Evolutionary conservation across 805 yeast genomes (phyloP).

Genomic region (Cyberlindnera bimundalis): DNA sequence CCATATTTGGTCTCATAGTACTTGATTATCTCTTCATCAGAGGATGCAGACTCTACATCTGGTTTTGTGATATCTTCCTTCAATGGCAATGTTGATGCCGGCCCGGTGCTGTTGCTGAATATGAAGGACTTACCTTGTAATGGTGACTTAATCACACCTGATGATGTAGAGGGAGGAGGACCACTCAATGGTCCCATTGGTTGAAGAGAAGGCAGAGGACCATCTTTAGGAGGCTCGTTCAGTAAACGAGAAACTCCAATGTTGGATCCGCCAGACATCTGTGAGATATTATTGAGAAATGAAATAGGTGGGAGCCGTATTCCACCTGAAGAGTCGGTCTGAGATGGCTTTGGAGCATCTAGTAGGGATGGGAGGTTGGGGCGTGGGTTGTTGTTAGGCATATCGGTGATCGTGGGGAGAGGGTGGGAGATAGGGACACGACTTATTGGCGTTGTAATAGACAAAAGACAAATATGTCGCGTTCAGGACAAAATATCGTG

Average conservation of each 20-base stretch:
- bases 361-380: slow-evolving; percentile 18
- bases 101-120: neutral
- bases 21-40: slow-evolving; percentile 28
- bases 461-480: no score
- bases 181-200: slow-evolving; percentile 1
- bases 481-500: no score
- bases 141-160: neutral
- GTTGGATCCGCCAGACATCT: slow-evolving; percentile 5
- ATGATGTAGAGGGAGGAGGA: neutral
- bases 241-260: slow-evolving; percentile 13
- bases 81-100: slow-evolving; percentile 11
- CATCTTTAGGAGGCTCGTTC: slow-evolving; percentile 11
- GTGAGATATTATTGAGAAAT: slow-evolving; percentile 23
- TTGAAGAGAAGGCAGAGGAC: slow-evolving; percentile 7
- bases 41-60: slow-evolving; percentile 20
- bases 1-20: slow-evolving; percentile 27
- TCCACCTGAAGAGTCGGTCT: slow-evolving; percentile 11
- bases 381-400: slow-evolving; percentile 12
- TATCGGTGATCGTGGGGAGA: no score
- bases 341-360: slow-evolving; percentile 8
- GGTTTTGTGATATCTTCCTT: slow-evolving; percentile 27
- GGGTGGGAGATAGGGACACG: no score
- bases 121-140: slow-evolving; percentile 3
- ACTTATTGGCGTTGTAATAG: no score
- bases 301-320: slow-evolving; percentile 41